Base-by-base conservation (phyloP, 805 yeast genomes). In the Schwanniomyces occidentalis region DNA sequence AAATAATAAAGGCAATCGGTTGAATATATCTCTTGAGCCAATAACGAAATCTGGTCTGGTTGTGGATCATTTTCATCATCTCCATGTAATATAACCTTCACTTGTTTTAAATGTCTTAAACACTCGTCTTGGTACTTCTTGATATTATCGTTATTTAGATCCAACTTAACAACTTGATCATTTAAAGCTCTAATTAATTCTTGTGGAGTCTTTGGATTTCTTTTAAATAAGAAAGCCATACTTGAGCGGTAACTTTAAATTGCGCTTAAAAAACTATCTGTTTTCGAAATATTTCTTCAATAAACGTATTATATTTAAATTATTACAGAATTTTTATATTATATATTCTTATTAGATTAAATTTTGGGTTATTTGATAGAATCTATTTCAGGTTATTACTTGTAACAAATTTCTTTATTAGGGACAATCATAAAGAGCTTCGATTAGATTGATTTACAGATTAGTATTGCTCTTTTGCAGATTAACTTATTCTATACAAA, bases 141-240 rank as follows among this genome's bases (percentile, higher is more conserved):
- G 24, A 35, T 37, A 34, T 41, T 53, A 34, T 52, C 58, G 19
- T 51, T 51, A 6, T 64, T 48, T 8, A 56, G 43, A 41, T 80
- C 85, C 14, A 84, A 66, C 53, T 84, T 84, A 10, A 69, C 54
- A 8, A 89, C 71, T 50, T 79, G 85, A 30, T 91, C 98, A 43
- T 77, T 76, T 42, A 89, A 70, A 5, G 81, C 78, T 31, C 86
- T 73, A 3, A 88, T 83, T 39, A 89, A 74, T 52, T 91, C 99
- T 13, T 76, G 76, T 2, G 96, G 95, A 1, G 96, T 81, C 58
- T 88, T 89, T 7, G 95, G 96, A 53, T 82, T 86, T 52, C 96
- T 75, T 46, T 88, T 85, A 73, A 93, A 91, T 49, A 93, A 69
- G 52, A 91, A 91, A 8, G 96, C 85, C 96, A 90, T 88, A 34